These are phyloP conservation scores for Glycine soja DNA, from an alignment of 306 rosid genomes.

Conservation along the genomic window DNA sequence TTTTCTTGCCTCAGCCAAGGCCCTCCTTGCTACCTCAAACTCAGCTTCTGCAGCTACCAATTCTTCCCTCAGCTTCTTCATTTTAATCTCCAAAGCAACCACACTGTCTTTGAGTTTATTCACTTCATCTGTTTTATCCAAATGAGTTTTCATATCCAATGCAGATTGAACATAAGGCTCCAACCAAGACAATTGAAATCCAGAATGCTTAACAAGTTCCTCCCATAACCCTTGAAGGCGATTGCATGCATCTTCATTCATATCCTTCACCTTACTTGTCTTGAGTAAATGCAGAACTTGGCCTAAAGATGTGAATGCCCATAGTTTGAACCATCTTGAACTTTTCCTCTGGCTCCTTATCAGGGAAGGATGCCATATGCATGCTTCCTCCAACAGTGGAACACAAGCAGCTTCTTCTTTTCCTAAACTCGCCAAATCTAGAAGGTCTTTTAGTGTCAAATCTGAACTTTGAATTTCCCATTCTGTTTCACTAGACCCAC, in stretches of 20 bases:
- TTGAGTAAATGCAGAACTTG: constrained; percentile 47
- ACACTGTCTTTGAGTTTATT: constrained; percentile 7
- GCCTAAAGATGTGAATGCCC: constrained; percentile 52
- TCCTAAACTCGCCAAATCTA: constrained; percentile 42
- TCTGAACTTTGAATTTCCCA: constrained; percentile 35
- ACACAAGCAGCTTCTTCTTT: constrained; percentile 35
- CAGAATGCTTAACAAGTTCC: constrained; percentile 44
- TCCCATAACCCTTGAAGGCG: constrained; percentile 43
- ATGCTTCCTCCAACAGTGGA: constrained; percentile 50
- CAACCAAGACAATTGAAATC: constrained; percentile 50
- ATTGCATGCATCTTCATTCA: constrained; percentile 45
- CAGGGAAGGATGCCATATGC: constrained; percentile 49
- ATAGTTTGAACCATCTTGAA: constrained; percentile 32
- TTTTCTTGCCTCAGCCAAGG: constrained; percentile 32
- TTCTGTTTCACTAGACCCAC: constrained; percentile 30
- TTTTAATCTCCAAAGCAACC: constrained; percentile 33
- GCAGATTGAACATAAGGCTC: constrained; percentile 54
- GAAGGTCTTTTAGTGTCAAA: constrained; percentile 44
- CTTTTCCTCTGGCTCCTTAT: constrained; percentile 40
- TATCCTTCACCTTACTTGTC: constrained; percentile 44
- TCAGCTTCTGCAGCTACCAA: constrained; percentile 43
- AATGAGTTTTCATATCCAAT: constrained; percentile 11
- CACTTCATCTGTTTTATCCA: constrained; percentile 23
- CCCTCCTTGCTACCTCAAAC: constrained; percentile 34
- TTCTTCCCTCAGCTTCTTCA: constrained; percentile 45